Percentiles rank a stretch among this genome's conserved stretches.
Evolutionary conservation across 2,329 filamentous ascomycete species (phyloP).

Genomic region (Rutstroemia sp.): DNA sequence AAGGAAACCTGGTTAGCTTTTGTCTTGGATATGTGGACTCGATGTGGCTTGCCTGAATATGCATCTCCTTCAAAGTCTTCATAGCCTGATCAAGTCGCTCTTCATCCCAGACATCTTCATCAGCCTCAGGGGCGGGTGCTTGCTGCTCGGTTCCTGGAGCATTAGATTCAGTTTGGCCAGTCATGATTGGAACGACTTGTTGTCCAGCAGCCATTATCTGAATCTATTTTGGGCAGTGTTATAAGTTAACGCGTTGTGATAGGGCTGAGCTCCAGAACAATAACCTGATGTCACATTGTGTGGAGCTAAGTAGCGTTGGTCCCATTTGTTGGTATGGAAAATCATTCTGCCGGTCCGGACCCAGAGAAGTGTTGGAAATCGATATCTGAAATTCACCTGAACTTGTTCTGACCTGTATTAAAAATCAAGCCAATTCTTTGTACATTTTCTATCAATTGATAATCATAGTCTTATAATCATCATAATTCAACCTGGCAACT

Average conservation of each 20-base stretch:
- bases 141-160: neutral
- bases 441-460: no score
- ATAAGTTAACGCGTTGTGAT: no score
- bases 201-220: neutral
- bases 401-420: neutral
- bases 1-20: neutral
- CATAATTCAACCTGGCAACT: no score
- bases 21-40: neutral
- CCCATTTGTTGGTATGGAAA: no score
- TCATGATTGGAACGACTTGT: neutral
- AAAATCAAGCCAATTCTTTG: no score
- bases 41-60: constrained; percentile 27
- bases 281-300: neutral
- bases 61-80: constrained; percentile 30
- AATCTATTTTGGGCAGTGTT: neutral
- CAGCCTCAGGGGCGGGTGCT: neutral
- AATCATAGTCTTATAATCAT: no score
- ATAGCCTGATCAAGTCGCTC: constrained; percentile 27
- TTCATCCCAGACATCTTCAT: constrained; percentile 28
- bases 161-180: neutral
- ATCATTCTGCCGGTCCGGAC: neutral
- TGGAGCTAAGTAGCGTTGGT: neutral
- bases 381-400: neutral
- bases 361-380: neutral
- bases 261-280: neutral